A percentile compares a stretch with the other conserved stretches of the same genome.
These are phyloP conservation scores for Nyssa sinensis DNA, from an alignment of 148 eudicot species.

Conservation along the genomic window DNA sequence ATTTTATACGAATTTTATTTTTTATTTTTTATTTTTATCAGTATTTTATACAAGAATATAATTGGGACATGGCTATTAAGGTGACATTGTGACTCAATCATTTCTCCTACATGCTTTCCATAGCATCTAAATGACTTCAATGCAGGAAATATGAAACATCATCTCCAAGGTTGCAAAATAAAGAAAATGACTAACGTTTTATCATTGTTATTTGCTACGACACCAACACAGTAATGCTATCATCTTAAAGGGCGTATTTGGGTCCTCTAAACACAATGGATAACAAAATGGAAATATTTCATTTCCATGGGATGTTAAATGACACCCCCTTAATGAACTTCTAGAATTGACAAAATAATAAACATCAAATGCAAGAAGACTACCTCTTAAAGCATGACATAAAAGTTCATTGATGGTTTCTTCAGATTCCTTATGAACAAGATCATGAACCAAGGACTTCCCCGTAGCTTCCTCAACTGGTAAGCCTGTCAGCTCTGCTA, in stretches of 20 bases:
- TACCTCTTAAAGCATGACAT: slow-evolving; percentile 72
- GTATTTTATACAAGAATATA: too few relatives aligned
- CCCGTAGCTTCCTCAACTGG: slow-evolving; percentile 88
- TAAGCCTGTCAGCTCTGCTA: slow-evolving; percentile 83
- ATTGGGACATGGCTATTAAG: too few relatives aligned
- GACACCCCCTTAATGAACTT: background rate
- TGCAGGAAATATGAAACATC: too few relatives aligned
- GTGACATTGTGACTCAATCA: too few relatives aligned
- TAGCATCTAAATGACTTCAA: background rate
- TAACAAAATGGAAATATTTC: background rate
- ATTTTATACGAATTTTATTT: too few relatives aligned
- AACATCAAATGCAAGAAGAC: slow-evolving; percentile 2
- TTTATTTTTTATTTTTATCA: too few relatives aligned
- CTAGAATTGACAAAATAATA: background rate
- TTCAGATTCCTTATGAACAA: slow-evolving; percentile 66
- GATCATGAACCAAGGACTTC: slow-evolving; percentile 75
- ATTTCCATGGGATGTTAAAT: background rate
- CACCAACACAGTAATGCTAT: background rate
- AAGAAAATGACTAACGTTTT: too few relatives aligned
- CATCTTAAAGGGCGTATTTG: background rate
- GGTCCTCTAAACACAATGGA: background rate
- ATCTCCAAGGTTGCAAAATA: background rate
- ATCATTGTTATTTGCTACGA: background rate
- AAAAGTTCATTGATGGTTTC: slow-evolving; percentile 67
- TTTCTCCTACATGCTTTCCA: background rate